A percentile compares a stretch with the other conserved stretches of the same genome.
These are phyloP conservation scores for Aspergillus puulaauensis DNA, from an alignment of 2,329 filamentous ascomycete species.

Conservation along the genomic window DNA sequence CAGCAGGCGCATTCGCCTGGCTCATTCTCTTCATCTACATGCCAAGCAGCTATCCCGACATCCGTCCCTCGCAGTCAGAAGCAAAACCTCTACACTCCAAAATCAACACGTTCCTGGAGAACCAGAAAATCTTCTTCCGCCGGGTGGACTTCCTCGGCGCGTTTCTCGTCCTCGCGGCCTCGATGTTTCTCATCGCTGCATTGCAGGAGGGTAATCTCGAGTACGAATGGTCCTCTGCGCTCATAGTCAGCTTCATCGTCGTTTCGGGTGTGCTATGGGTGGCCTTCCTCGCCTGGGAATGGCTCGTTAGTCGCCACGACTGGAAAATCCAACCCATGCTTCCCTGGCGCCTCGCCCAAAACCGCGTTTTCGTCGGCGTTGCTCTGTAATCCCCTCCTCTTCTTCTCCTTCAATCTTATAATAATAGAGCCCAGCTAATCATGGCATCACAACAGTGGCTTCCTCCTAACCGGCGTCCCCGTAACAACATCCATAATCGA, in stretches of 20 bases:
- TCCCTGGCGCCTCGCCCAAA: conserved; percentile 15
- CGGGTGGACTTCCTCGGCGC: conserved; percentile 54
- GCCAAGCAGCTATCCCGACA: background rate
- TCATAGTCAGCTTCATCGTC: conserved; percentile 53
- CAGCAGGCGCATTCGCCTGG: conserved; percentile 9
- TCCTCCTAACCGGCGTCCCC: conserved; percentile 19
- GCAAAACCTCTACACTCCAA: background rate
- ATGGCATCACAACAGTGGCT: background rate
- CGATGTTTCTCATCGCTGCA: conserved; percentile 47
- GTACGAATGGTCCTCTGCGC: conserved; percentile 52
- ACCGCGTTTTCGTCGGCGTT: conserved; percentile 4
- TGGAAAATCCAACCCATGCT: conserved; percentile 14
- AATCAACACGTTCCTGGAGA: background rate
- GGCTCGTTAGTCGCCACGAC: conserved; percentile 9
- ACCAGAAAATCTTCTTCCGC: background rate
- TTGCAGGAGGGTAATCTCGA: conserved; percentile 58
- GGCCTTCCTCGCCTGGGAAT: background rate
- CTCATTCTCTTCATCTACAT: background rate
- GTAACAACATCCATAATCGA: conserved; percentile 19
- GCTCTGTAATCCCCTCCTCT: conserved; percentile 5
- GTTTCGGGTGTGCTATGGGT: conserved; percentile 1
- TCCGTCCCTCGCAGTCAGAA: background rate
- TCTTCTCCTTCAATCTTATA: too few relatives aligned
- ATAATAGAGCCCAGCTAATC: conserved; percentile 4
- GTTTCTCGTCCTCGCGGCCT: conserved; percentile 52